These are phyloP conservation scores for Penicillium sp. DNA, from an alignment of 2,329 filamentous ascomycete genomes.

Conservation along the genomic window DNA sequence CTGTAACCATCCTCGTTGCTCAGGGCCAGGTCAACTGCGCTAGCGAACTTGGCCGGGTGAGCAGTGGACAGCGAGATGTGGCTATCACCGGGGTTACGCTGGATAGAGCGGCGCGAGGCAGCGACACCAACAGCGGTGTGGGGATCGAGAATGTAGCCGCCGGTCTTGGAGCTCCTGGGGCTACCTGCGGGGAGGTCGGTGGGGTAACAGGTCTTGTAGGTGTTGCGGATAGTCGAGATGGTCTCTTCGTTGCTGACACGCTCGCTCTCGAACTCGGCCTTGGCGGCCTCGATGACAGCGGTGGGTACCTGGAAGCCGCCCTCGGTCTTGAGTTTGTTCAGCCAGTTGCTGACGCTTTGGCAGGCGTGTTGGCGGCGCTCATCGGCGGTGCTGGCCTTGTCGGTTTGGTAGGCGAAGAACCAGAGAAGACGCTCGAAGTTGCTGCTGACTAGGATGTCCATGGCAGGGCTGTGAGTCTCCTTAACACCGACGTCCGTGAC, in stretches of 20 bases:
- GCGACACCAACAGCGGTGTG: constrained; percentile 87
- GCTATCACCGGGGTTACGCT: constrained; percentile 55
- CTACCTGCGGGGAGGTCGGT: constrained; percentile 41
- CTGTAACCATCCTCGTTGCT: constrained; percentile 71
- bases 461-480: constrained; percentile 90
- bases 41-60: constrained; percentile 92
- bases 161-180: constrained; percentile 46
- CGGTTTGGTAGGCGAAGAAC: constrained; percentile 79
- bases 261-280: constrained; percentile 79
- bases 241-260: constrained; percentile 67
- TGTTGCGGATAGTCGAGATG: constrained; percentile 64
- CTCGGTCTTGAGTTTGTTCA: constrained; percentile 75
- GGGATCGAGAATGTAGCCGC: constrained; percentile 84
- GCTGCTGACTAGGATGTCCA: constrained; percentile 95
- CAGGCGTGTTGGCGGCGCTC: constrained; percentile 59
- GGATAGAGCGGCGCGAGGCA: constrained; percentile 71
- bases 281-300: constrained; percentile 71
- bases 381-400: constrained; percentile 45
- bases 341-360: constrained; percentile 77
- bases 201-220: constrained; percentile 61
- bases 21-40: constrained; percentile 80
- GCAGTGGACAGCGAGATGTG: constrained; percentile 90
- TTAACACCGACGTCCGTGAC: constrained; percentile 67
- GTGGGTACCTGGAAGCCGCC: constrained; percentile 82
- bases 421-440: constrained; percentile 97